Evolutionary conservation across 495 filamentous ascomycete species (phyloP).

Genomic region (Acidiella bohemica): DNA sequence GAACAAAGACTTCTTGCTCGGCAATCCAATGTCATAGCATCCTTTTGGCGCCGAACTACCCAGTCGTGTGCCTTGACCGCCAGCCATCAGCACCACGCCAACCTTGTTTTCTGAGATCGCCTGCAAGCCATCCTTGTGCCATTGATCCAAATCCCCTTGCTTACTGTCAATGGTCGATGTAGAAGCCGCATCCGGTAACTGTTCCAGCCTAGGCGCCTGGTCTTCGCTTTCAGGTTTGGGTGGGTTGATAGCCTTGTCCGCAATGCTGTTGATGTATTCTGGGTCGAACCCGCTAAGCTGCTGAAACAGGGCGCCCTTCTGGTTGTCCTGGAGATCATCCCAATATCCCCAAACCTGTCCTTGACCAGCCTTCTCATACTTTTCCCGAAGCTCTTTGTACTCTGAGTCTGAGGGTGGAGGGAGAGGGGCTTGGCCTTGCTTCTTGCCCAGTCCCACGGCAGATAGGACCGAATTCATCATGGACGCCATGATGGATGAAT

Average conservation of each 20-base stretch:
- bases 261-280: conserved; percentile 66
- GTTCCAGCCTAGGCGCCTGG: conserved; percentile 56
- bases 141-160: conserved; percentile 60
- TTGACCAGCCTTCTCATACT: conserved; percentile 68
- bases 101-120: conserved; percentile 81
- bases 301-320: conserved; percentile 67
- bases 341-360: conserved; percentile 87
- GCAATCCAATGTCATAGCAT: conserved; percentile 87
- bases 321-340: conserved; percentile 55
- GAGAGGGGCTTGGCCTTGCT: background rate
- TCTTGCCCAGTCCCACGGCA: conserved; percentile 17
- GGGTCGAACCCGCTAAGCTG: conserved; percentile 75
- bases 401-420: conserved; percentile 50
- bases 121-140: conserved; percentile 75
- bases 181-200: conserved; percentile 73
- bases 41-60: conserved; percentile 95
- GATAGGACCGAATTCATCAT: conserved; percentile 19
- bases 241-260: conserved; percentile 67
- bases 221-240: conserved; percentile 41
- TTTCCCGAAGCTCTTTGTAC: conserved; percentile 57
- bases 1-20: conserved; percentile 87
- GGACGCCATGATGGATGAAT: conserved; percentile 11
- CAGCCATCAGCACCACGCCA: conserved; percentile 91
- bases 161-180: conserved; percentile 89
- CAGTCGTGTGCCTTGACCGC: conserved; percentile 87